phyloP scores from a whole-genome alignment of 805 yeast species.

The Hanseniaspora occidentalis region DNA sequence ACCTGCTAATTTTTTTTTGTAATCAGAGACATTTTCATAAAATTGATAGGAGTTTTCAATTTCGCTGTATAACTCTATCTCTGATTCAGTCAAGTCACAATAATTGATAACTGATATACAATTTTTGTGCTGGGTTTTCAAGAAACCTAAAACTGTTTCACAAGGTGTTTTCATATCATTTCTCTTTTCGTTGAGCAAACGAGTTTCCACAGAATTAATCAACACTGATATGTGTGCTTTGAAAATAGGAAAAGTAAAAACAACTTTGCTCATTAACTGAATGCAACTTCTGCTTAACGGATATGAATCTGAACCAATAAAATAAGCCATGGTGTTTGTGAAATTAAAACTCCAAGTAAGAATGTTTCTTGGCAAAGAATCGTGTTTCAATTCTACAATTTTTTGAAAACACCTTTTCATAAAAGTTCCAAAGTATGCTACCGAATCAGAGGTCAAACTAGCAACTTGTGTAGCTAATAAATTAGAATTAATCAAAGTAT shows the following conservation, averaged over 20 bases:
- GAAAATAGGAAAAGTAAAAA: conserved; percentile 53
- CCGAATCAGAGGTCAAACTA: conserved; percentile 62
- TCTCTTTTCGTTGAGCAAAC: conserved; percentile 44
- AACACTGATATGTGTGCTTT: conserved; percentile 52
- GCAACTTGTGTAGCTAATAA: conserved; percentile 37
- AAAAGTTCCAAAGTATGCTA: conserved; percentile 75
- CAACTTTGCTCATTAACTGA: conserved; percentile 55
- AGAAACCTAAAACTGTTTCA: conserved; percentile 54
- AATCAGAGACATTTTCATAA: conserved; percentile 12
- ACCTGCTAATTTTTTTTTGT: conserved; percentile 11
- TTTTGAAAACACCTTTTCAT: conserved; percentile 39
- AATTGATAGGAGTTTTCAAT: conserved; percentile 9
- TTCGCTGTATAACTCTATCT: conserved; percentile 5
- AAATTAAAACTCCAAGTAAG: conserved; percentile 44
- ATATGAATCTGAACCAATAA: conserved; percentile 26
- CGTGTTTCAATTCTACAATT: conserved; percentile 33
- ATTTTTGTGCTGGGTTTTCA: conserved; percentile 38
- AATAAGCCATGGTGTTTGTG: conserved; percentile 12
- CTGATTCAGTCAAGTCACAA: conserved; percentile 27
- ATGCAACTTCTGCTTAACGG: conserved; percentile 74
- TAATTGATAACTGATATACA: conserved; percentile 49
- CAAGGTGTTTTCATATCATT: conserved; percentile 75
- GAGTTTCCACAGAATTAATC: conserved; percentile 32
- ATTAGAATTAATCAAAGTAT: conserved; percentile 32
- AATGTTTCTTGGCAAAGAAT: conserved; percentile 27